Evolutionary conservation across 2,329 filamentous ascomycete species (phyloP).

Genomic region (Ascochyta rabiei): DNA sequence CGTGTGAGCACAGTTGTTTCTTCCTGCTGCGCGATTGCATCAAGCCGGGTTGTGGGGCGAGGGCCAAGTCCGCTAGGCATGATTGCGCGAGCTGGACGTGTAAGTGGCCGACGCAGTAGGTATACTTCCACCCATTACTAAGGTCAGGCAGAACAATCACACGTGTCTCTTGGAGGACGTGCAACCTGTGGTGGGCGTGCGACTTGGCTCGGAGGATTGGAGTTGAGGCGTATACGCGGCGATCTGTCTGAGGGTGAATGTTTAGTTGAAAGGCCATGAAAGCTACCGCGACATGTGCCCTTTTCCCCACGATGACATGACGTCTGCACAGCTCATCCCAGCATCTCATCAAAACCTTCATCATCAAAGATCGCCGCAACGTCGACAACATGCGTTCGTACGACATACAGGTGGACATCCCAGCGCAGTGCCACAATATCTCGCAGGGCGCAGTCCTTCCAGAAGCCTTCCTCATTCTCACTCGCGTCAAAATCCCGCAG

Average conservation of each 20-base stretch:
- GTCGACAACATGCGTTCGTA: constrained; percentile 4
- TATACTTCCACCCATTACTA: background rate
- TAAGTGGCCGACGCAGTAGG: constrained; percentile 2
- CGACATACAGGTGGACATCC: constrained; percentile 3
- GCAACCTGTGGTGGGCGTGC: background rate
- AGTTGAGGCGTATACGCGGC: constrained; percentile 9
- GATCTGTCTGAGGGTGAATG: constrained; percentile 10
- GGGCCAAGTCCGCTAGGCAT: constrained; percentile 5
- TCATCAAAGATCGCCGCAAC: background rate
- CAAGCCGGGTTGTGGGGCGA: background rate
- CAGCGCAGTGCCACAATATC: constrained; percentile 5
- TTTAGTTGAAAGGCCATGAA: background rate
- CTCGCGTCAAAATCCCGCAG: constrained; percentile 10
- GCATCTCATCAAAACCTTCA: background rate
- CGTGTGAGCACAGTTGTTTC: background rate
- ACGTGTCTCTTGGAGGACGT: background rate
- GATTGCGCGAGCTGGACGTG: background rate
- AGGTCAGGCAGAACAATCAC: background rate
- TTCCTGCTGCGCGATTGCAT: background rate
- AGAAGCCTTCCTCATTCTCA: constrained; percentile 22
- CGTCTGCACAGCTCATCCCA: background rate
- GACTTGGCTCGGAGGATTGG: background rate
- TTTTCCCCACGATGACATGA: constrained; percentile 7
- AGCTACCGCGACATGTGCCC: constrained; percentile 3
- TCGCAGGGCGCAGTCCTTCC: constrained; percentile 18